phyloP scores from a whole-genome alignment of 2,329 filamentous ascomycete species.

The Colletotrichum sojae region DNA sequence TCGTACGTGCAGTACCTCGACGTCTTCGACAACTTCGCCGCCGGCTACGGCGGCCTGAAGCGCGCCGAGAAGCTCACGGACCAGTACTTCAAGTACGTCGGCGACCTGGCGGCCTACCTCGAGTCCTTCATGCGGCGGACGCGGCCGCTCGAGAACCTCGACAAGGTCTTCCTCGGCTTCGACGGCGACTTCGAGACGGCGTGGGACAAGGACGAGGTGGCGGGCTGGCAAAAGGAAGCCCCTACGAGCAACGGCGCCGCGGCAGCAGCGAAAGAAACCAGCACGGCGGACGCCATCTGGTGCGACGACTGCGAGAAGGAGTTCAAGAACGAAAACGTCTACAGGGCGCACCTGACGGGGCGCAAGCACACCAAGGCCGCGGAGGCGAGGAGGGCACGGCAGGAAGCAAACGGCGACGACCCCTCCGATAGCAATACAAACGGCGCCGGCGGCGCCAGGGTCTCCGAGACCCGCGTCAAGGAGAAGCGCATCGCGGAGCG shows the following conservation, averaged over 20 bases:
- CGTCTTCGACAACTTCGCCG: slow-evolving; percentile 87
- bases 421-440: slow-evolving; percentile 47
- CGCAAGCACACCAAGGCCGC: slow-evolving; percentile 94
- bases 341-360: slow-evolving; percentile 88
- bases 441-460: slow-evolving; percentile 43
- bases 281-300: slow-evolving; percentile 79
- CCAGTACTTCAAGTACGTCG: slow-evolving; percentile 91
- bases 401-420: slow-evolving; percentile 53
- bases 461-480: slow-evolving; percentile 75
- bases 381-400: slow-evolving; percentile 70
- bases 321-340: slow-evolving; percentile 96
- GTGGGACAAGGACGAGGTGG: slow-evolving; percentile 85
- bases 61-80: slow-evolving; percentile 90
- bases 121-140: slow-evolving; percentile 90
- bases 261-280: slow-evolving; percentile 51
- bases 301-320: slow-evolving; percentile 94
- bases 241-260: slow-evolving; percentile 45
- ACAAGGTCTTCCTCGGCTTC: slow-evolving; percentile 81
- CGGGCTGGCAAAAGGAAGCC: slow-evolving; percentile 79
- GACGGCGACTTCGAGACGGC: slow-evolving; percentile 86
- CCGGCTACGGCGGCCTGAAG: slow-evolving; percentile 81
- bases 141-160: slow-evolving; percentile 87
- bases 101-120: slow-evolving; percentile 84
- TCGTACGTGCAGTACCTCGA: slow-evolving; percentile 95
- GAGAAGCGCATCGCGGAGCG: slow-evolving; percentile 92